Conservation (phyloP, 2,329 filamentous ascomycete species). For the Cercospora brassicicola region DNA sequence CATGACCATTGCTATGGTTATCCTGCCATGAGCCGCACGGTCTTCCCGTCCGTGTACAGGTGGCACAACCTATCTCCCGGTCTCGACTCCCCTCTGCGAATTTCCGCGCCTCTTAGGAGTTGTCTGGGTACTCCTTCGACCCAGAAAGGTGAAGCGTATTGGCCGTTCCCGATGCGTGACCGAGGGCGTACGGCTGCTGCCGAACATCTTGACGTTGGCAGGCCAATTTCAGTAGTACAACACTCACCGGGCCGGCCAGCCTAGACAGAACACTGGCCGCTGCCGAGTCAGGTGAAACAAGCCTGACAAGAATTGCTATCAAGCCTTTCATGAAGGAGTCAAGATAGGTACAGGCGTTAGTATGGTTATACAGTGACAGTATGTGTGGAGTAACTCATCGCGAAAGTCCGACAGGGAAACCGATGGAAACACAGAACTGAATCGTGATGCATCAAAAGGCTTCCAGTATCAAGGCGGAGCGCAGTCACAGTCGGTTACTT, state of each 20-base stretch:
- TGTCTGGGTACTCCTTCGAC: not conserved
- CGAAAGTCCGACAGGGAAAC: too few species aligned
- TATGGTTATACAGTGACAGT: too few species aligned
- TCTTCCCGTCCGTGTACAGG: too few species aligned
- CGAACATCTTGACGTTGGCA: not conserved
- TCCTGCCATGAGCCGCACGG: too few species aligned
- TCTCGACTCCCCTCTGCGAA: not conserved
- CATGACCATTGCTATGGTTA: too few species aligned
- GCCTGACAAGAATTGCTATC: not conserved
- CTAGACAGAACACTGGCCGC: not conserved
- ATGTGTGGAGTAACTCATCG: too few species aligned
- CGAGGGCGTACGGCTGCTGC: not conserved
- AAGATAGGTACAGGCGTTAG: not conserved
- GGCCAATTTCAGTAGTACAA: not conserved
- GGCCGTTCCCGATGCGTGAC: not conserved
- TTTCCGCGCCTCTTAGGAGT: not conserved
- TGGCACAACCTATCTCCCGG: not conserved
- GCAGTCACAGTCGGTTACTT: too few species aligned
- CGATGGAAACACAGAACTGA: too few species aligned
- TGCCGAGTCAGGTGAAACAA: not conserved
- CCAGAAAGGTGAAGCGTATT: not conserved
- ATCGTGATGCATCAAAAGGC: too few species aligned
- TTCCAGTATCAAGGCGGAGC: too few species aligned
- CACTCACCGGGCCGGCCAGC: too few species aligned
- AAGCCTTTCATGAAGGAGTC: not conserved